These are phyloP conservation scores for Jamesozyma lodderae DNA, from an alignment of 805 yeast genomes.

Conservation along the genomic window DNA sequence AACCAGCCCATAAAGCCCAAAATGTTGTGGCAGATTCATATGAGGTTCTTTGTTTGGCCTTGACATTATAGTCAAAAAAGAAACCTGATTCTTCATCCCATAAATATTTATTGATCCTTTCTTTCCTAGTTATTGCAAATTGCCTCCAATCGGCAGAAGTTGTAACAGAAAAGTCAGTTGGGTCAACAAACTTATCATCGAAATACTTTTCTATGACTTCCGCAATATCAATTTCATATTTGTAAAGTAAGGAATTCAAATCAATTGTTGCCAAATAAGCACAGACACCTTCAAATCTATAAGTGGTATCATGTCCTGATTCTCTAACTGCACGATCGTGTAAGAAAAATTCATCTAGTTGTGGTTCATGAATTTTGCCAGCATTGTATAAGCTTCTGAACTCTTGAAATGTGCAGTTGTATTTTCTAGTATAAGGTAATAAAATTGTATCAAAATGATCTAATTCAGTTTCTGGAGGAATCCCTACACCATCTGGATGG, in stretches of 20 bases:
- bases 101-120: conserved; percentile 51
- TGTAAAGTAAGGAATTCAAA: conserved; percentile 74
- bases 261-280: conserved; percentile 89
- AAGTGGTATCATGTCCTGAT: conserved; percentile 92
- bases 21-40: conserved; percentile 85
- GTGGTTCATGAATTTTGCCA: conserved; percentile 60
- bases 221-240: conserved; percentile 83
- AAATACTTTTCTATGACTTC: conserved; percentile 48
- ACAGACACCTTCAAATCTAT: conserved; percentile 81
- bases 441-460: conserved; percentile 74
- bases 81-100: conserved; percentile 79
- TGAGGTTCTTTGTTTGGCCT: conserved; percentile 41
- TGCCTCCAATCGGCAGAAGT: conserved; percentile 50
- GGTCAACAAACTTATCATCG: conserved; percentile 37
- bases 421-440: conserved; percentile 56
- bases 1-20: conserved; percentile 87
- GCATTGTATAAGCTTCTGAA: conserved; percentile 63
- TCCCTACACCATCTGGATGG: conserved; percentile 84
- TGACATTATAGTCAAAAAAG: conserved; percentile 77
- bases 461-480: conserved; percentile 94
- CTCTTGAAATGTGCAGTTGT: conserved; percentile 47
- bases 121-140: conserved; percentile 47
- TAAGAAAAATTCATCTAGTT: conserved; percentile 76
- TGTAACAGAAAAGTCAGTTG: conserved; percentile 35
- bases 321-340: conserved; percentile 95